These are phyloP conservation scores for Suillus ampliporus DNA, from an alignment of 768 basidiomycete genomes.

Conservation along the genomic window DNA sequence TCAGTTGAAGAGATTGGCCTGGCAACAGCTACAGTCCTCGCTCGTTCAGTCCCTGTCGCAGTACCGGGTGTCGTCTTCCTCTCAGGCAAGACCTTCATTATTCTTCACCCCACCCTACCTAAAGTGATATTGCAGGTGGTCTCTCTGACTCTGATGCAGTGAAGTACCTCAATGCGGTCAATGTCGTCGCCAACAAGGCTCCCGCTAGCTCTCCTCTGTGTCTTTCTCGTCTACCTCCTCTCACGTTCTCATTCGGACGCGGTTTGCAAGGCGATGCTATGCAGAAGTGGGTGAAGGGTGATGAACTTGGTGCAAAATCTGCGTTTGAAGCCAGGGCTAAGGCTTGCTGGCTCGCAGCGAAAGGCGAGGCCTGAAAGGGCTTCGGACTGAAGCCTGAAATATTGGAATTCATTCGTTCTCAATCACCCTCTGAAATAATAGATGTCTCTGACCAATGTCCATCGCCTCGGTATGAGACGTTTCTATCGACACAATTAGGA, in stretches of 20 bases:
- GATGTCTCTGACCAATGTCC: background rate
- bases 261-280: constrained; percentile 57
- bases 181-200: constrained; percentile 43
- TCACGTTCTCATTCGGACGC: constrained; percentile 57
- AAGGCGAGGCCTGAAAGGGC: constrained; percentile 40
- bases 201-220: constrained; percentile 34
- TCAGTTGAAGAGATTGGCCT: constrained; percentile 49
- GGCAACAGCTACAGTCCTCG: constrained; percentile 51
- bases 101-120: background rate
- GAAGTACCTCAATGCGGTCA: constrained; percentile 47
- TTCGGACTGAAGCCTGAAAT: constrained; percentile 4
- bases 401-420: background rate
- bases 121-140: constrained; percentile 40
- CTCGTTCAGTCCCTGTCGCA: constrained; percentile 50
- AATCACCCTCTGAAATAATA: background rate
- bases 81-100: constrained; percentile 42
- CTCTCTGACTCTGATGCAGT: constrained; percentile 47
- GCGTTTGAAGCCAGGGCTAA: constrained; percentile 50
- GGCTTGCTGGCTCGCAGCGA: constrained; percentile 48
- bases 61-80: constrained; percentile 57
- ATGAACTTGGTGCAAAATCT: constrained; percentile 45
- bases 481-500: background rate
- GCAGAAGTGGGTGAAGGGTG: constrained; percentile 51
- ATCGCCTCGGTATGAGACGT: background rate
- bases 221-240: constrained; percentile 46